Conservation (phyloP, 139 green algal species). For the Closterium sp. region DNA sequence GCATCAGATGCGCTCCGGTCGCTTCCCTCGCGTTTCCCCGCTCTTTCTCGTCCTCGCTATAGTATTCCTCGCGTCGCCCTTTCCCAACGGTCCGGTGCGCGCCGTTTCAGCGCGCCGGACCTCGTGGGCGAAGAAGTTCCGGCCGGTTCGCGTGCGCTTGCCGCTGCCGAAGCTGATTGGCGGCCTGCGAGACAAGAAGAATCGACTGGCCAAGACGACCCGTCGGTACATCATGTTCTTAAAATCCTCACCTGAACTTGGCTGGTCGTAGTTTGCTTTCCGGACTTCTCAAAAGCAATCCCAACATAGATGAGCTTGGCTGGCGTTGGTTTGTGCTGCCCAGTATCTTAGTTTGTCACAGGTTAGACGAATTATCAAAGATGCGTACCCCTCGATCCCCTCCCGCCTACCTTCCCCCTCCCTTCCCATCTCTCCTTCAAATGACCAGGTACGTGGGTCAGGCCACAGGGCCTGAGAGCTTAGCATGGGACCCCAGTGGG, state of each 20-base stretch:
- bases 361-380: no score
- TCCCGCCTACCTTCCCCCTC: no score
- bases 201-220: neutral
- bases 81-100: neutral
- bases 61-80: neutral
- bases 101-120: neutral
- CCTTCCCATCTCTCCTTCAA: no score
- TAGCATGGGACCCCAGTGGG: constrained; percentile 30
- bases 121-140: neutral
- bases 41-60: neutral
- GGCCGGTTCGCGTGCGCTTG: neutral
- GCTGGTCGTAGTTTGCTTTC: no score
- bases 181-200: neutral
- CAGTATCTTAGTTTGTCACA: no score
- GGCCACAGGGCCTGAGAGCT: constrained; percentile 29
- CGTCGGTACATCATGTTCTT: no score
- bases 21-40: neutral
- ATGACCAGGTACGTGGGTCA: neutral
- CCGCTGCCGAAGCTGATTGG: neutral
- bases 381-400: no score
- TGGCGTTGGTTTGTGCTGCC: no score
- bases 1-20: neutral
- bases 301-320: no score
- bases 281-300: no score
- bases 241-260: no score